Conservation (phyloP, 129 eudicot species). For the Saussurea involucrata region DNA sequence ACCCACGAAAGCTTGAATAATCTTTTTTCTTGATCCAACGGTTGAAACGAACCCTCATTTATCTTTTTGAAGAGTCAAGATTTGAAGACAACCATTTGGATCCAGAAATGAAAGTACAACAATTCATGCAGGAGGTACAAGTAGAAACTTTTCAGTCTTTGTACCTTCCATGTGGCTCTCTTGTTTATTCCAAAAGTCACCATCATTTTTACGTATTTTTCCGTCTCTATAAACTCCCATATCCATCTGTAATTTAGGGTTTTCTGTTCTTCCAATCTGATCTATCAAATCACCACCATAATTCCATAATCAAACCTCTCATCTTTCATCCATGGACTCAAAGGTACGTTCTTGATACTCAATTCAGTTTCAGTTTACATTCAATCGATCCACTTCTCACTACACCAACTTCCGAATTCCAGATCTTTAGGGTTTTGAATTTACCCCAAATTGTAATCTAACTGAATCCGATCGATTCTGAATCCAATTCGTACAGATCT, state of each 20-base stretch:
- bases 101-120: neutral
- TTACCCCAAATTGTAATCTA: neutral
- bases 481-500: slow-evolving; percentile 15
- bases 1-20: neutral
- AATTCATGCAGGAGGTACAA: slow-evolving; percentile 17
- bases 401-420: neutral
- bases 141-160: neutral
- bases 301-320: neutral
- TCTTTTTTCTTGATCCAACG: neutral
- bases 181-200: neutral
- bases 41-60: neutral
- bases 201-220: neutral
- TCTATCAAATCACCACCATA: neutral
- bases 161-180: slow-evolving; percentile 16
- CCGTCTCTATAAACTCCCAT: slow-evolving; percentile 23
- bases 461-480: neutral
- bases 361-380: neutral
- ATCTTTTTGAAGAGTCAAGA: neutral
- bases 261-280: slow-evolving; percentile 10
- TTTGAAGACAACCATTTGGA: too few species aligned
- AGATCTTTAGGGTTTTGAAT: neutral
- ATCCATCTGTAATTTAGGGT: slow-evolving; percentile 19
- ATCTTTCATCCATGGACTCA: slow-evolving; percentile 6
- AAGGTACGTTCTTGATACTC: slow-evolving; percentile 18
- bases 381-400: slow-evolving; percentile 7